Base-by-base conservation (phyloP, 257 asterid genomes). In the Scutellaria baicalensis region DNA sequence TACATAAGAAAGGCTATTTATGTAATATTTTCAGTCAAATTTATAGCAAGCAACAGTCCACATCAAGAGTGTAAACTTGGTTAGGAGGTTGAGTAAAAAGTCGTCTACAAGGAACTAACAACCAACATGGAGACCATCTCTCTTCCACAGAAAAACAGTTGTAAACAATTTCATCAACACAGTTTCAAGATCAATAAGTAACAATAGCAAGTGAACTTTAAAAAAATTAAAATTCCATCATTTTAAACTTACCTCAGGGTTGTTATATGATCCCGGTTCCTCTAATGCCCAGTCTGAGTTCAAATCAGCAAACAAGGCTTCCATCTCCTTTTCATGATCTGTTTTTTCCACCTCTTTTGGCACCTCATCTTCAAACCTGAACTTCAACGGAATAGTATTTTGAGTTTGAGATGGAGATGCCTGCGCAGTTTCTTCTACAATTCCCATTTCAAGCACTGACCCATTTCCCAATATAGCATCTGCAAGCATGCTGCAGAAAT, bases 281-380 rank as follows among this genome's bases (percentile, higher is more conserved):
- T 4, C 71, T 1, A 49, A 14, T 43, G 20, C 58, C 66, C 17
- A 69, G 39, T 11, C 5, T 43, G 38, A 9, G 43, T 61, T 57
- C 39, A 79, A 36, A 10, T 79, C 87, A n/a, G 36, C n/a, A 38
- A 77, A 83, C 77, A 81, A 58, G 6, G 12, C 56, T 7, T 79
- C 89, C 40, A 75, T 11, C 76, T 61, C 75, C 5, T 35, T 66
- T 9, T 83, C 90, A 6, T 21, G 6, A 8, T 79, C 86, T 6
- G 87, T 75, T 65, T 79, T 74, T 13, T 75, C 87, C 38, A 18
- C 75, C 50, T 52, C 52, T 61, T 74, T 27, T 18, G 76, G 82
- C 13, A 64, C 64, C 61, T 83, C 88, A 21, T 84, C 84, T 6
- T 76, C 82, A n/a, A 87, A 84, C 38, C 76, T 65, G 64, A 87